These are phyloP conservation scores for Claviceps sp. DNA, from an alignment of 2,329 filamentous ascomycete species.

Conservation along the genomic window DNA sequence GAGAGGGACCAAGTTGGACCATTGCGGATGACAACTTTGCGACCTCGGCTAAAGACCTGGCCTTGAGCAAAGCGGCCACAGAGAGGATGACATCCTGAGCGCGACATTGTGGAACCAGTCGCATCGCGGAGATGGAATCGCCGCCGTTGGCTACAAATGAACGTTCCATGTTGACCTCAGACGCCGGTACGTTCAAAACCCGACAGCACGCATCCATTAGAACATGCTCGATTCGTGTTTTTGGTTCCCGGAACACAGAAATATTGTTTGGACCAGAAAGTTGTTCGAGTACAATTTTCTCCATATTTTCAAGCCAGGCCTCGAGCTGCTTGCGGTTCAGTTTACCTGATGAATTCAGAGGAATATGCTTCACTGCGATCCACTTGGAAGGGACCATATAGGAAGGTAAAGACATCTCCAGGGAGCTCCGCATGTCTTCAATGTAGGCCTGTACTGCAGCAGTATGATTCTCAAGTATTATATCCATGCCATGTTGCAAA, in stretches of 20 bases:
- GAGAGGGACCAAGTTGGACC: not conserved
- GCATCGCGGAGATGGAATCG: slow-evolving; percentile 31
- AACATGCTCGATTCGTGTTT: slow-evolving; percentile 3
- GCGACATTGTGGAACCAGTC: slow-evolving; percentile 24
- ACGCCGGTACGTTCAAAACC: slow-evolving; percentile 23
- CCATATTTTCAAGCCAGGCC: not conserved
- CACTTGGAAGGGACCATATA: slow-evolving; percentile 11
- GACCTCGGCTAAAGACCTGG: not conserved
- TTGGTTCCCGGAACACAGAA: not conserved
- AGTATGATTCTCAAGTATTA: not conserved
- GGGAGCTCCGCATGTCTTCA: slow-evolving; percentile 5
- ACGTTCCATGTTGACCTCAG: slow-evolving; percentile 16
- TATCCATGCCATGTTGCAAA: not conserved
- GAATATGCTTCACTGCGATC: slow-evolving; percentile 7
- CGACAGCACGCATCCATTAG: slow-evolving; percentile 22
- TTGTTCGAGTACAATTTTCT: not conserved
- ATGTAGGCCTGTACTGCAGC: not conserved
- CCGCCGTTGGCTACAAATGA: slow-evolving; percentile 28
- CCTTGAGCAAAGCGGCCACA: slow-evolving; percentile 9
- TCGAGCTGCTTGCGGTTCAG: slow-evolving; percentile 7
- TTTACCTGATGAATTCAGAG: slow-evolving; percentile 9
- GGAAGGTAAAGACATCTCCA: slow-evolving; percentile 5
- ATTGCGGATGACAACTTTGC: not conserved
- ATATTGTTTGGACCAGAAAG: not conserved
- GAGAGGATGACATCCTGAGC: slow-evolving; percentile 17